phyloP scores from a whole-genome alignment of 2,329 filamentous ascomycete species.

The Diaporthe batatas region DNA sequence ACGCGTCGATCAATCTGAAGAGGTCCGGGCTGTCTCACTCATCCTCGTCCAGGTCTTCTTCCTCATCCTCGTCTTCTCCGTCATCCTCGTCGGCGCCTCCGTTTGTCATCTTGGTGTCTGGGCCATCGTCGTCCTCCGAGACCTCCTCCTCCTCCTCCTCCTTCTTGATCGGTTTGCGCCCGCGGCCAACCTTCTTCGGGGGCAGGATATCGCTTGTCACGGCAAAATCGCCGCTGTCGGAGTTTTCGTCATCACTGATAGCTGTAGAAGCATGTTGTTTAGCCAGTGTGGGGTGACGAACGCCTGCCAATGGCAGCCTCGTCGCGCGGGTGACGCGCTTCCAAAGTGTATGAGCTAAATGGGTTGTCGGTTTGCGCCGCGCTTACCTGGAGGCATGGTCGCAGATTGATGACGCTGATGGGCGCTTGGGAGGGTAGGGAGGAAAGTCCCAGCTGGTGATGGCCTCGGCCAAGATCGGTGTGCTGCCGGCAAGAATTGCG shows the following conservation, averaged over 20 bases:
- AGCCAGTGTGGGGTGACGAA: neutral
- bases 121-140: constrained; percentile 44
- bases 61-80: constrained; percentile 46
- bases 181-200: constrained; percentile 41
- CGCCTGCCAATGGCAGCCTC: neutral
- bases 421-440: neutral
- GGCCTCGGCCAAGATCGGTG: constrained; percentile 12
- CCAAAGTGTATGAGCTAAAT: neutral
- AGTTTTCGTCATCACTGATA: constrained; percentile 59
- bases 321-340: constrained; percentile 35
- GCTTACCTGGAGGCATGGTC: constrained; percentile 40
- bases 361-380: neutral
- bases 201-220: constrained; percentile 43
- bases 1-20: constrained; percentile 44
- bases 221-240: constrained; percentile 49
- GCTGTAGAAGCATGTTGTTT: constrained; percentile 46
- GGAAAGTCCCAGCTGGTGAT: too few species aligned
- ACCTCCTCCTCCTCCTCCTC: constrained; percentile 42
- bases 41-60: constrained; percentile 48
- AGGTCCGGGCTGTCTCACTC: constrained; percentile 45
- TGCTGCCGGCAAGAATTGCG: constrained; percentile 22
- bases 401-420: neutral
- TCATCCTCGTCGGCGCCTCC: constrained; percentile 42
- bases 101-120: constrained; percentile 15
- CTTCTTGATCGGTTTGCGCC: constrained; percentile 42